Percentiles rank a stretch among this genome's conserved stretches.
Conservation (phyloP, 352 stramenopile genomes). For the Elongisporangium anandrum region DNA sequence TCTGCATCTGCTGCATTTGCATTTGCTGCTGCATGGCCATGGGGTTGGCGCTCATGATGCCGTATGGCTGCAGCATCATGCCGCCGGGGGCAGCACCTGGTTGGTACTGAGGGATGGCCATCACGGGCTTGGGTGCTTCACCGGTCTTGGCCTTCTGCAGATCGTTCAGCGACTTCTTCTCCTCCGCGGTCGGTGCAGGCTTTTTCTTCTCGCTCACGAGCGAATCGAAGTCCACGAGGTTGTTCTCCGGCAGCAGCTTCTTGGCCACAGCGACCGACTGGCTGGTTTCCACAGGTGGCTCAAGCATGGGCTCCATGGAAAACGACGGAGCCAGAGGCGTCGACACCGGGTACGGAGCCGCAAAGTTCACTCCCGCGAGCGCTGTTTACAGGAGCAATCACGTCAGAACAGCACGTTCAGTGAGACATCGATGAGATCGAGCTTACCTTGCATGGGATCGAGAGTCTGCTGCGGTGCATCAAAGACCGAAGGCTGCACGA, state of each 20-base stretch:
- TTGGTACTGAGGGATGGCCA: constrained; percentile 31
- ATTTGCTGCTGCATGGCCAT: constrained; percentile 29
- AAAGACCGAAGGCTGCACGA: constrained; percentile 32
- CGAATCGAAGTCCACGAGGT: constrained; percentile 56
- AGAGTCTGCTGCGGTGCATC: constrained; percentile 15
- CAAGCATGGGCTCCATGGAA: constrained; percentile 7
- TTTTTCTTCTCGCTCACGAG: constrained; percentile 52
- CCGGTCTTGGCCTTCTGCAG: constrained; percentile 38
- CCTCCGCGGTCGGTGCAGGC: constrained; percentile 15
- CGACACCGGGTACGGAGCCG: constrained; percentile 2
- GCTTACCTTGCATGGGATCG: constrained; percentile 29
- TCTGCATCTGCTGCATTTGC: constrained; percentile 34
- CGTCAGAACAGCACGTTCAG: not conserved
- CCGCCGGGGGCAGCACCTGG: constrained; percentile 19
- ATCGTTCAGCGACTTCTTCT: constrained; percentile 55
- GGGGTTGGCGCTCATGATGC: constrained; percentile 24
- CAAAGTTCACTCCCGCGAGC: constrained; percentile 51
- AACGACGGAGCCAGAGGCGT: constrained; percentile 9
- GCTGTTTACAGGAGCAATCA: constrained; percentile 15
- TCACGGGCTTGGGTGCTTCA: constrained; percentile 32
- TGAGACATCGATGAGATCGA: not conserved
- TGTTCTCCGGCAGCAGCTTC: constrained; percentile 57
- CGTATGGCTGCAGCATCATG: constrained; percentile 25
- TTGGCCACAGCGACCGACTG: constrained; percentile 19
- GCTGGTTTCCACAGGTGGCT: constrained; percentile 2